phyloP scores from a whole-genome alignment of 106 monocot genomes.

The Vanilla planifolia region DNA sequence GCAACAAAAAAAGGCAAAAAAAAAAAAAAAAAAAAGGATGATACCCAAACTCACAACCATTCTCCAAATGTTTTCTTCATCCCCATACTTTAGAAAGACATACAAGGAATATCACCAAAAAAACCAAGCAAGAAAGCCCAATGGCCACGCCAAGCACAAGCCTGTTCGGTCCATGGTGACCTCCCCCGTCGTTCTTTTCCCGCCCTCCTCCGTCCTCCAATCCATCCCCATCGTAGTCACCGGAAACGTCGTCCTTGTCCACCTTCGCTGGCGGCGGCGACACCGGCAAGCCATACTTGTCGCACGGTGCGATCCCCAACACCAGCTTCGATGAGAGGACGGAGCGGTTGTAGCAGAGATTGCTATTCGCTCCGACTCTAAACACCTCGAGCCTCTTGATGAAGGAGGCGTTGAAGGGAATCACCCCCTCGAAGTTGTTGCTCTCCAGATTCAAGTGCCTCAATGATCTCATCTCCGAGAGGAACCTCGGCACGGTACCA shows the following conservation, averaged over 20 bases:
- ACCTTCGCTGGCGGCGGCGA: conserved; percentile 38
- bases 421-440: conserved; percentile 70
- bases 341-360: conserved; percentile 74
- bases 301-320: conserved; percentile 80
- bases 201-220: conserved; percentile 11
- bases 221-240: conserved; percentile 22
- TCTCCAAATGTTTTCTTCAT: no score
- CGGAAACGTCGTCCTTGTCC: conserved; percentile 18
- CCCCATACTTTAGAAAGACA: conserved; percentile 66
- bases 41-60: no score
- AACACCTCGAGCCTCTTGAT: conserved; percentile 45
- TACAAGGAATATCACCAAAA: conserved; percentile 57
- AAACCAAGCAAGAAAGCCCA: conserved; percentile 58
- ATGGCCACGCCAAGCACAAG: conserved; percentile 66
- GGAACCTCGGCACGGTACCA: conserved; percentile 55
- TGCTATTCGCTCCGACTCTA: conserved; percentile 57
- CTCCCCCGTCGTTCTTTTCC: conserved; percentile 14
- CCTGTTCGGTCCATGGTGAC: conserved; percentile 55
- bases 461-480: conserved; percentile 45
- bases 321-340: conserved; percentile 51
- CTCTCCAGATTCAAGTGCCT: conserved; percentile 54
- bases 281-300: conserved; percentile 63
- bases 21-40: no score
- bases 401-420: conserved; percentile 76
- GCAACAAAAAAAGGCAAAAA: no score